Base-by-base conservation (phyloP, 1,139 yeast genomes). In the Candida pseudoviswanathii region DNA sequence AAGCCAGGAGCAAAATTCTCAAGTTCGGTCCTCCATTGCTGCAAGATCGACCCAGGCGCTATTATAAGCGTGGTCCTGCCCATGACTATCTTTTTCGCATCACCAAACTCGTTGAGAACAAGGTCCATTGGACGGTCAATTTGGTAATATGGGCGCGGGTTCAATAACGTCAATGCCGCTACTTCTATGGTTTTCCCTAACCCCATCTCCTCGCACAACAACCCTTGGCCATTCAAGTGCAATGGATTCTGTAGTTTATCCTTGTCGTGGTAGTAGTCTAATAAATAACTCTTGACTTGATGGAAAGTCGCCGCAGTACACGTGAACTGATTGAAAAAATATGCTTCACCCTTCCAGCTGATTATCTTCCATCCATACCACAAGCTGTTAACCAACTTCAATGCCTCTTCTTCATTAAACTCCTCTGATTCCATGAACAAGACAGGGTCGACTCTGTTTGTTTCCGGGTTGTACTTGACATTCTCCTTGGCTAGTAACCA, bases 181-280 rank as follows among this genome's bases (percentile, higher is more conserved):
- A 90, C 73, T 63, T 94, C 99, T 2, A 94, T 85, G 0, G 98
- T 92, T 63, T 94, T 94, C 0, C 99, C 99, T 4, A 94, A 75
- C 0, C 99, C 98, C 99, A 94, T 94, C 66, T 94, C 98, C 62
- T 92, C 98, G 1, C 95, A 87, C 37, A 92, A 65, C 6, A 92
- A 68, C 0, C 94, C 96, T 50, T 77, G 78, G 0, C 90, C 92
- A 2, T 78, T 79, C 5, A 70, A 47, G 3, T 47, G 36, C 10
- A 31, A 48, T 9, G 58, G 56, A 2, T 54, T 60, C 33, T 43
- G 54, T 3, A 38, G 41, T 31, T 51, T 54, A 10, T 54, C 54
- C 21, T 51, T 55, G 1, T 45, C 27, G 7, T 54, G 47, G 51
- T 58, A 54, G 44, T 68, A 65, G 4, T 61, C 52, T 6, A 58